Evolutionary conservation across 768 basidiomycete genomes (phyloP), one percentile per base, ranked within the genome.

Genomic region (Sistotremastrum niveocremeum): DNA sequence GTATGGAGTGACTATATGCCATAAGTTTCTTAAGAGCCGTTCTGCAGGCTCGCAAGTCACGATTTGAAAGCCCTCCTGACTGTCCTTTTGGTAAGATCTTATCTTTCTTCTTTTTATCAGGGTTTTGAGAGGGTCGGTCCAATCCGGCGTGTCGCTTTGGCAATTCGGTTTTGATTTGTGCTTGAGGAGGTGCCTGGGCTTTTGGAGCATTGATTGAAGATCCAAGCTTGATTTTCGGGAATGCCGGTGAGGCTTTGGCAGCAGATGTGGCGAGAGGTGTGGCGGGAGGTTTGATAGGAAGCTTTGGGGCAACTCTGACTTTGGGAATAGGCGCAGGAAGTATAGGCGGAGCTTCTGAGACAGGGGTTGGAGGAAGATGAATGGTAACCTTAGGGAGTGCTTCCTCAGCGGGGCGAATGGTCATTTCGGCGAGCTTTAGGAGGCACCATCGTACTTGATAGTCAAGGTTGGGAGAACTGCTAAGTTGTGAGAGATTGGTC

Each of bases 391-490:
- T 90, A 1, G 93, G 93, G 5, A 84, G 68, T 2, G 79, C 72
- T 62, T 98, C 94, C 48, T 87, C 79, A 3, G 79, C 68, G 28
- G 87, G 84, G 44, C 81, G 78, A 53, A 93, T 81, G 38, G 90
- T 73, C 12, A 94, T 70, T 55, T 97, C 94, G 4, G 87, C 88
- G 28, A 95, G 67, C 62, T 98, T 97, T 55, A 98, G 70, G 42
- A 94, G 66, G 52, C 83, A 87, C 78, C 89, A 87, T 40, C 91
- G 81, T 37, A 93, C 84, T 64, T 94, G 86, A 56, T 86, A 73
- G 60, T 95, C 90, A 46, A 79, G 71, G 49, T 82, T 78, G 0
- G 81, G 71, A 33, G 79, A 75, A 33, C 88, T 91, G 49, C 4
- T 32, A 41, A 35, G n/a, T 33, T 39, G 30, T 40, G 7, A 46